Evolutionary conservation across 73 alveolate genomes (phyloP).

Genomic region (Paramecium caudatum): DNA sequence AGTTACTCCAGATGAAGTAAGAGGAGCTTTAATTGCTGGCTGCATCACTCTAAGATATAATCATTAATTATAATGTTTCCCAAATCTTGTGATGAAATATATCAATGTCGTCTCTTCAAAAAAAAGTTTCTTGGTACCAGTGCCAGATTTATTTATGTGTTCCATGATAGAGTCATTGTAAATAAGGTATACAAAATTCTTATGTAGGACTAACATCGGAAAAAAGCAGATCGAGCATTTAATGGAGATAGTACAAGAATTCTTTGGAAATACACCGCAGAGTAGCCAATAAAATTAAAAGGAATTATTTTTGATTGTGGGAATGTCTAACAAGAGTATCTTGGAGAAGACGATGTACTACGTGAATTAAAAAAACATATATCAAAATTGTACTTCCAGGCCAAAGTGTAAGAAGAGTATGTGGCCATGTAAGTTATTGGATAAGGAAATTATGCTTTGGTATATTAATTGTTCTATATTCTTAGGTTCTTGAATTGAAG

Average conservation of each 20-base stretch:
- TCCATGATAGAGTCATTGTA: neutral
- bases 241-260: neutral
- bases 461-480: neutral
- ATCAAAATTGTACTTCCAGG: conserved; percentile 49
- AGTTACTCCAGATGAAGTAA: neutral
- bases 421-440: conserved; percentile 54
- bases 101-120: conserved; percentile 22
- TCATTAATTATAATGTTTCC: conserved; percentile 58
- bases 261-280: conserved; percentile 47
- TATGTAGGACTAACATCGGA: neutral
- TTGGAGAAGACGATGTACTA: conserved; percentile 58
- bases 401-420: conserved; percentile 27
- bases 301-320: conserved; percentile 9
- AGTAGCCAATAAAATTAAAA: conserved; percentile 22
- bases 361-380: conserved; percentile 21
- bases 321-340: neutral
- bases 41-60: conserved; percentile 21
- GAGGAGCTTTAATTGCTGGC: conserved; percentile 2
- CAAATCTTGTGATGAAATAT: conserved; percentile 67
- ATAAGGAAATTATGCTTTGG: conserved; percentile 63
- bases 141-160: neutral
- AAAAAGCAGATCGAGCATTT: conserved; percentile 51
- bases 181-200: conserved; percentile 3
- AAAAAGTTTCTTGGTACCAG: conserved; percentile 11
- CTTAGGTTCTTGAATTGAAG: conserved; percentile 55